Base-by-base conservation (phyloP, 176 grass and related monocot species). In the Melocanna baccifera region DNA sequence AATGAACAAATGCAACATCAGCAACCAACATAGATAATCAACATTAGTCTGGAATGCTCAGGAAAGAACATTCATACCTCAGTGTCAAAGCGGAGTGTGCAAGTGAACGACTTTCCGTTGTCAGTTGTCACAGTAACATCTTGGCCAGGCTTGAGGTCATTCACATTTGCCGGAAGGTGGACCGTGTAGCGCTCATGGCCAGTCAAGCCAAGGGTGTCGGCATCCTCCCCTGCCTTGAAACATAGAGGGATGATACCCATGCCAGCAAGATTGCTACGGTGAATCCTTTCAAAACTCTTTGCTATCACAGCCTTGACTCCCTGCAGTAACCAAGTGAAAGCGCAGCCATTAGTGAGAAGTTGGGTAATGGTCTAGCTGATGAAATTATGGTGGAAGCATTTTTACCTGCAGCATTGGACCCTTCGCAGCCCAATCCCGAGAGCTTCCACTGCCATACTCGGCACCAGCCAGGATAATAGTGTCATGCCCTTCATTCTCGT, bases 241-340 rank as follows among this genome's bases (percentile, higher is more conserved):
- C 95, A 97, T 64, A 97, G 87, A 66, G 95, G 95, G 23, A 97
- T 65, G 51, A 97, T 97, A 74, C 95, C 95, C 95, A 97, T 97
- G 48, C 95, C 95, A 40, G 91, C 95, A 18, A 97, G 95, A 80
- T 97, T 97, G 85, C 95, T 97, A 43, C 95, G 90, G 67, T 97
- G 95, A 79, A 97, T 97, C 84, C 95, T 94, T 81, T 97, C 95
- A 86, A 97, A 97, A 56, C 92, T 97, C 79, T 97, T 97, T 7
- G 95, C 90, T 77, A 97, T 94, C 71, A 94, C 95, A 29, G 95
- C 95, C 81, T 97, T 97, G 41, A 97, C 95, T 64, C 95, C 95
- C 95, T 97, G 82, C 45, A 94, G 65, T 62, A 76, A 87, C 52
- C 77, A 91, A 85, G 48, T 76, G 34, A 67, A 74, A 55, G 7